Base-by-base conservation (phyloP, 208 protist genomes). In the Leishmania arabica region DNA sequence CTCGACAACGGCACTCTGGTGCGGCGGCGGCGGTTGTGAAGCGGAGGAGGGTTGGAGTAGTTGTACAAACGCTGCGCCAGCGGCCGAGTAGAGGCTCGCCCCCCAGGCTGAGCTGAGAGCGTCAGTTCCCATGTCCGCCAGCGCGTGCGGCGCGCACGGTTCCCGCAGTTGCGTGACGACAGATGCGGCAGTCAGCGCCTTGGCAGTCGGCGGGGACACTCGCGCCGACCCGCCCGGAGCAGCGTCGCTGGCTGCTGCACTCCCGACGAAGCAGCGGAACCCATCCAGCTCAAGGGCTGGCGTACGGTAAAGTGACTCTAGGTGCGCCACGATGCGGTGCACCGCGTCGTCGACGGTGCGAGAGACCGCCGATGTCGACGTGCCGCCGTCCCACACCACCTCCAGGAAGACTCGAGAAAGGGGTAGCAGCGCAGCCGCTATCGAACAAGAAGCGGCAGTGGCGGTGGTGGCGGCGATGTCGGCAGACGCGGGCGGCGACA, bases 381-480 rank as follows among this genome's bases (percentile, higher is more conserved):
- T 17, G 13, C 53, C 70, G 24, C 8, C 47, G 8, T 62, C 68
- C 60, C 74, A 79, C 24, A 86, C 82, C 3, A 82, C 78, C 37
- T 82, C 82, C 6, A 86, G 4, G 17, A 86, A 82, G n/a, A 86
- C 2, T 2, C 71, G 73, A 31, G 66, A 82, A 47, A 86, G 42
- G 8, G 78, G 78, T 2, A 9, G 37, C n/a, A 86, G 9, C 13
- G 64, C 73, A 3, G 47, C 58, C 40, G 49, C 71, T 4, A 86
- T 40, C 9, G 82, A 82, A 24, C 45, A 37, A 53, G 71, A 81
- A 27, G 54, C 31, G 31, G 45, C 0, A 9, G 34, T 56, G 8
- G 37, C 58, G 53, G 68, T 58, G 8, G 37, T 66, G 53, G 68
- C 49, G 24, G 45, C 27, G 54, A 8, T 24, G 11, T 8, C 24